These are phyloP conservation scores for Pharus latifolius DNA, from an alignment of 176 grass and related monocot species.

Conservation along the genomic window DNA sequence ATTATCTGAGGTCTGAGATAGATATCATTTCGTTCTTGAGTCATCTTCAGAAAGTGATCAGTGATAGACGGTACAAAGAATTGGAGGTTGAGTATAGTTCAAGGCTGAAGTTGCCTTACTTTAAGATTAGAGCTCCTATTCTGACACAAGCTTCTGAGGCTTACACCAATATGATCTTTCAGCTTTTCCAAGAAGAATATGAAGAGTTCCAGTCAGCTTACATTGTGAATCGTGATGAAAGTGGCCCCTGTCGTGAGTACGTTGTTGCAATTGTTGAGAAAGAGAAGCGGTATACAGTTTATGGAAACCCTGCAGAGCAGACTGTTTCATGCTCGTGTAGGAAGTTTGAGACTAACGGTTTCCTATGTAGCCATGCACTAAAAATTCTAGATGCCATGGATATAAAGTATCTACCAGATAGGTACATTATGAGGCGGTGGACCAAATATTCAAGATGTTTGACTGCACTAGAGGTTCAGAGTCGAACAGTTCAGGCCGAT, in stretches of 20 bases:
- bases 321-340: conserved; percentile 37
- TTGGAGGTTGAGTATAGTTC: conserved; percentile 38
- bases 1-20: conserved; percentile 33
- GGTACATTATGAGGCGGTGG: conserved; percentile 50
- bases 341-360: conserved; percentile 49
- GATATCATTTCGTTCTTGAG: conserved; percentile 30
- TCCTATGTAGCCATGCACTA: conserved; percentile 41
- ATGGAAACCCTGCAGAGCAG: conserved; percentile 44
- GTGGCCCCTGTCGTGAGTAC: conserved; percentile 23
- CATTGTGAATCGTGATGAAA: conserved; percentile 39
- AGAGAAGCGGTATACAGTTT: conserved; percentile 37
- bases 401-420: conserved; percentile 42
- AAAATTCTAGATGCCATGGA: conserved; percentile 58
- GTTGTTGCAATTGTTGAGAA: conserved; percentile 39
- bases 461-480: not conserved
- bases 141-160: conserved; percentile 29
- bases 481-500: conserved; percentile 19
- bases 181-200: conserved; percentile 48
- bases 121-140: conserved; percentile 58
- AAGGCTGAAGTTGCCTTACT: conserved; percentile 40
- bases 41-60: conserved; percentile 33
- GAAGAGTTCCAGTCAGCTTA: conserved; percentile 68
- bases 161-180: conserved; percentile 52
- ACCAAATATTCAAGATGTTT: conserved; percentile 36
- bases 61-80: conserved; percentile 34